These are phyloP conservation scores for Trichoderma orchidacearum DNA, from an alignment of 495 filamentous ascomycete genomes.

Conservation along the genomic window DNA sequence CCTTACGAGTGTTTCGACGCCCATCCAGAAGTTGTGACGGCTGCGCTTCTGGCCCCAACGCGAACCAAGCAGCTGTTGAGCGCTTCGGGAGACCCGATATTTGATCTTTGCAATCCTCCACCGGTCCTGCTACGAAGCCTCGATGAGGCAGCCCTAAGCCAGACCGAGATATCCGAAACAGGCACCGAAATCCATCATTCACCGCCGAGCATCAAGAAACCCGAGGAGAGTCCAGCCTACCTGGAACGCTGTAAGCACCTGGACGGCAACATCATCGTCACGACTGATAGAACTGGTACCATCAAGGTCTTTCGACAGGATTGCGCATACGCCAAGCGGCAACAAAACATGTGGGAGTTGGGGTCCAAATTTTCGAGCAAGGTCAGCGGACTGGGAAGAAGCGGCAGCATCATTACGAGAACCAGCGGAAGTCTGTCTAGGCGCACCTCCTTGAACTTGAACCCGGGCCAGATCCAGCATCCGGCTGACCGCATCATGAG, in stretches of 20 bases:
- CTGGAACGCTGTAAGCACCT: constrained; percentile 59
- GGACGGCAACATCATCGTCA: constrained; percentile 85
- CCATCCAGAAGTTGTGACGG: constrained; percentile 77
- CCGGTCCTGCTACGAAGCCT: constrained; percentile 71
- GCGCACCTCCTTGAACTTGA: constrained; percentile 33
- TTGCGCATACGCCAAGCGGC: constrained; percentile 55
- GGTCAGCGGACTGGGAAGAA: constrained; percentile 48
- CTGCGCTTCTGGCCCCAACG: constrained; percentile 70
- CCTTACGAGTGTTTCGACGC: constrained; percentile 82
- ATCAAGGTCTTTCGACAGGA: constrained; percentile 95
- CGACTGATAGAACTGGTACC: constrained; percentile 72
- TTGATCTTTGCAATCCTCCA: constrained; percentile 91
- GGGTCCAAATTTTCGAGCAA: constrained; percentile 68
- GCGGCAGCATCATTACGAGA: constrained; percentile 43
- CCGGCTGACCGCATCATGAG: constrained; percentile 77
- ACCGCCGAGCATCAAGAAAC: constrained; percentile 17
- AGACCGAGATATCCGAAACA: neutral
- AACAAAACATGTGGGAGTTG: constrained; percentile 50
- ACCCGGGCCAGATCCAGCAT: constrained; percentile 27
- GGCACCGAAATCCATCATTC: neutral
- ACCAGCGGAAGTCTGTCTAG: constrained; percentile 43
- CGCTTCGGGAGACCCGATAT: constrained; percentile 79
- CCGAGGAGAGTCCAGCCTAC: constrained; percentile 46
- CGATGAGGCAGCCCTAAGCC: constrained; percentile 22
- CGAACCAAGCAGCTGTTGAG: constrained; percentile 65